Percentiles rank a stretch among this genome's conserved stretches.
Evolutionary conservation across 306 rosid genomes (phyloP).

Genomic region (Ammopiptanthus mongolicus): DNA sequence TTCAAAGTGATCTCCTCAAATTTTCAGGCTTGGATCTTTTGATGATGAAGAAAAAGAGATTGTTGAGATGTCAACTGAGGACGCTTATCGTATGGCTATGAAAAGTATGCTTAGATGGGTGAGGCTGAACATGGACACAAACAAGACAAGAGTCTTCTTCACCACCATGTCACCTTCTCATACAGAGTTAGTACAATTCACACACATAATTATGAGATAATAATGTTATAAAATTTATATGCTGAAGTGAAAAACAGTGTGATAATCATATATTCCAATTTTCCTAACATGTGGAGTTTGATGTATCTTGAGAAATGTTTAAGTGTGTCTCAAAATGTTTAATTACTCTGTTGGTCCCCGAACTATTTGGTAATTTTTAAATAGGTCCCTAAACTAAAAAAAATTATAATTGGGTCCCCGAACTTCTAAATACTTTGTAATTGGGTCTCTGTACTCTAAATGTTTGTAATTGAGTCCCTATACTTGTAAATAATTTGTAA

Average conservation of each 20-base stretch:
- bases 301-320: neutral
- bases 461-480: too few species aligned
- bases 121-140: constrained; percentile 63
- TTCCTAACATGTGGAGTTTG: neutral
- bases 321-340: too few species aligned
- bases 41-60: constrained; percentile 70
- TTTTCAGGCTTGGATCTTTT: constrained; percentile 71
- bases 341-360: too few species aligned
- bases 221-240: too few species aligned
- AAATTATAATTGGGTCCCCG: too few species aligned
- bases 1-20: neutral
- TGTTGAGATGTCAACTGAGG: constrained; percentile 57
- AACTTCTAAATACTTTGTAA: too few species aligned
- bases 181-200: constrained; percentile 41
- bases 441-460: too few species aligned
- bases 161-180: constrained; percentile 98
- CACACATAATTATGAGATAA: neutral
- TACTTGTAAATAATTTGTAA: too few species aligned
- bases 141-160: constrained; percentile 81
- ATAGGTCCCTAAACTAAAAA: too few species aligned
- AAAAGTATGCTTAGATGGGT: constrained; percentile 88
- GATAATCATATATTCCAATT: neutral
- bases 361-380: too few species aligned
- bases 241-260: neutral
- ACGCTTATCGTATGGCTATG: constrained; percentile 92